phyloP scores from a whole-genome alignment of 805 yeast species.

The Metschnikowia sp. region DNA sequence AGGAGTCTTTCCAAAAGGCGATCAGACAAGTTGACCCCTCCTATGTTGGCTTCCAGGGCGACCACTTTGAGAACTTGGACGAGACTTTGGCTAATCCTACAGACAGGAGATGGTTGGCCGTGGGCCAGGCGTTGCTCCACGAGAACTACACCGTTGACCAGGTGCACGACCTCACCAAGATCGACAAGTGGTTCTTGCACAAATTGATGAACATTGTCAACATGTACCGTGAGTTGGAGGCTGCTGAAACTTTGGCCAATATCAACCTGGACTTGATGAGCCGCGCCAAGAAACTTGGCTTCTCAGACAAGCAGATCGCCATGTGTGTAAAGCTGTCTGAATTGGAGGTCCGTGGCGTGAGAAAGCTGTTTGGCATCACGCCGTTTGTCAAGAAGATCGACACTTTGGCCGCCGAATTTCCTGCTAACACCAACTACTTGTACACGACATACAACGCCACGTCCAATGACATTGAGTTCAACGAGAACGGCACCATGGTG shows the following conservation, averaged over 20 bases:
- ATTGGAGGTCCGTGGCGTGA: conserved; percentile 73
- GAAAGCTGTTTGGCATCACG: conserved; percentile 74
- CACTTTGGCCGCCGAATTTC: conserved; percentile 98
- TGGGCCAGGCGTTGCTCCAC: conserved; percentile 92
- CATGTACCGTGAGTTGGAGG: conserved; percentile 78
- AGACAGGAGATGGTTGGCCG: conserved; percentile 96
- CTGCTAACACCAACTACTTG: conserved; percentile 92
- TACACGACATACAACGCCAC: conserved; percentile 96
- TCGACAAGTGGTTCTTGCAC: conserved; percentile 93
- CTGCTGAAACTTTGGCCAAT: conserved; percentile 49
- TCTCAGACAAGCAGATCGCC: conserved; percentile 92
- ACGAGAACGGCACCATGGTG: conserved; percentile 90
- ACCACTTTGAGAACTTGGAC: conserved; percentile 71
- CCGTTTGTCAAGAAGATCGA: conserved; percentile 97
- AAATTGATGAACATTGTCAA: conserved; percentile 90
- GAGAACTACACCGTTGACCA: conserved; percentile 87
- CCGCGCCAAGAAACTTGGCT: conserved; percentile 89
- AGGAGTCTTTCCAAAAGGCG: conserved; percentile 97
- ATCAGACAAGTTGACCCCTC: conserved; percentile 94
- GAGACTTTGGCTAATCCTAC: conserved; percentile 79
- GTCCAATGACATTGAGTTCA: conserved; percentile 75
- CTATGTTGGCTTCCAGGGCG: conserved; percentile 88
- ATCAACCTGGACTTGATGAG: conserved; percentile 66
- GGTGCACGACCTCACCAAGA: conserved; percentile 88
- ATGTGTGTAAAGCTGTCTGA: conserved; percentile 69